phyloP scores from a whole-genome alignment of 306 rosid species.

The Vicia villosa region DNA sequence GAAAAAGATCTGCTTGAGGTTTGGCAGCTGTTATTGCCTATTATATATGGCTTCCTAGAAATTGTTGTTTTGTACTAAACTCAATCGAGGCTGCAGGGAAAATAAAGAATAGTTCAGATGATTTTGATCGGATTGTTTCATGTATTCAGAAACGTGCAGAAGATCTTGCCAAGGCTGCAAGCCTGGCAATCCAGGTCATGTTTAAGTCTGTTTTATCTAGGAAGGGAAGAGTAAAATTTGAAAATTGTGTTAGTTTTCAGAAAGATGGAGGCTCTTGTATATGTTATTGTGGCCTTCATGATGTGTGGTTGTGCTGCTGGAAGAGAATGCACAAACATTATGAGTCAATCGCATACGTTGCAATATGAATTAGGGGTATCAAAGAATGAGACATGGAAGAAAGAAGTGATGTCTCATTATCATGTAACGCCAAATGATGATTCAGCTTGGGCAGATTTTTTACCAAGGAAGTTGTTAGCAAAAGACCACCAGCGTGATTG shows the following conservation, averaged over 20 bases:
- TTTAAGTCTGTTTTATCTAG: too few species aligned
- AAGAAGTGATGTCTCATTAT: constrained; percentile 58
- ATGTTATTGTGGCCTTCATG: constrained; percentile 29
- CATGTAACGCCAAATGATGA: constrained; percentile 81
- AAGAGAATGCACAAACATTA: constrained; percentile 74
- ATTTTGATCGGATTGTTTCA: constrained; percentile 66
- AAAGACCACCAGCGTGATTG: constrained; percentile 58
- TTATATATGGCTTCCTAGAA: constrained; percentile 84
- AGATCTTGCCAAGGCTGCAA: constrained; percentile 75
- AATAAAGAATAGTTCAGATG: constrained; percentile 58
- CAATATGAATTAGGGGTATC: constrained; percentile 48
- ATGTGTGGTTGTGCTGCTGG: constrained; percentile 40
- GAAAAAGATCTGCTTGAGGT: constrained; percentile 80
- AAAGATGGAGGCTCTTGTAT: constrained; percentile 46
- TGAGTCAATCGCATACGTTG: constrained; percentile 59
- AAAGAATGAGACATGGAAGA: constrained; percentile 59
- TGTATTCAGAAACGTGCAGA: constrained; percentile 73
- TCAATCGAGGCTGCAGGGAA: constrained; percentile 61
- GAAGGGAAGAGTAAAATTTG: too few species aligned
- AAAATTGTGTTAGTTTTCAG: too few species aligned
- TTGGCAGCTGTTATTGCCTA: constrained; percentile 85
- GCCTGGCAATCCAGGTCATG: constrained; percentile 66
- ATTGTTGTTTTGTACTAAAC: constrained; percentile 63
- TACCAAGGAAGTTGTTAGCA: constrained; percentile 60
- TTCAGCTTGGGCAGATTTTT: constrained; percentile 63